Evolutionary conservation across 2,329 filamentous ascomycete species (phyloP).

Genomic region (Colletotrichum sp.): DNA sequence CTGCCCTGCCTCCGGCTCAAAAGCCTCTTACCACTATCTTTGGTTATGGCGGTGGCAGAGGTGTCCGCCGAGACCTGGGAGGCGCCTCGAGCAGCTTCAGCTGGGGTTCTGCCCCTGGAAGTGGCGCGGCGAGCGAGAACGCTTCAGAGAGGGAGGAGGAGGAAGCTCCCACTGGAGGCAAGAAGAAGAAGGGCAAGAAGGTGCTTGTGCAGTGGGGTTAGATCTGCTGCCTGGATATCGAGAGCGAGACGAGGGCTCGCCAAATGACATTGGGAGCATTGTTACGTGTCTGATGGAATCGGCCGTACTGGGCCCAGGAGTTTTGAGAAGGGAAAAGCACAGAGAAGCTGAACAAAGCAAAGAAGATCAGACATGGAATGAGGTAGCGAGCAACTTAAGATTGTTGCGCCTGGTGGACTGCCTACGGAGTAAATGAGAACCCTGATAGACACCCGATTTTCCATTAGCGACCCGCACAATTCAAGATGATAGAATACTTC

Average conservation of each 20-base stretch:
- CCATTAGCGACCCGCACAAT: not conserved
- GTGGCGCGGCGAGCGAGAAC: slow-evolving; percentile 27
- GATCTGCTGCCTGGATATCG: not conserved
- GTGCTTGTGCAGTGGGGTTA: slow-evolving; percentile 67
- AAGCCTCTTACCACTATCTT: slow-evolving; percentile 70
- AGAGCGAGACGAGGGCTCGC: not conserved
- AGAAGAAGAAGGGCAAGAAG: slow-evolving; percentile 63
- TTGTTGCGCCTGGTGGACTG: not conserved
- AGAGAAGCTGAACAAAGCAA: not conserved
- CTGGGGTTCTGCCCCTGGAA: slow-evolving; percentile 46
- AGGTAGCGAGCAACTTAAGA: not conserved
- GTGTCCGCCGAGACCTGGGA: slow-evolving; percentile 60
- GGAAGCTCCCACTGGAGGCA: slow-evolving; percentile 26
- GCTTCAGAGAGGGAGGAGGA: slow-evolving; percentile 30
- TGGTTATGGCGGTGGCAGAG: slow-evolving; percentile 59
- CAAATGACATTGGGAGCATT: not conserved
- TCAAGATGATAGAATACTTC: not conserved
- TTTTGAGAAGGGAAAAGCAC: not conserved
- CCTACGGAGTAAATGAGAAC: not conserved
- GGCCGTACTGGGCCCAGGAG: not conserved
- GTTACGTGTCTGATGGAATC: not conserved
- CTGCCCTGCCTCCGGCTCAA: slow-evolving; percentile 78
- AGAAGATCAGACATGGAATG: not conserved
- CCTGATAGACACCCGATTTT: not conserved
- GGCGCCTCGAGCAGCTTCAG: slow-evolving; percentile 55